phyloP scores from a whole-genome alignment of 1,284 basidiomycete species.

The Termitomyces sp. region DNA sequence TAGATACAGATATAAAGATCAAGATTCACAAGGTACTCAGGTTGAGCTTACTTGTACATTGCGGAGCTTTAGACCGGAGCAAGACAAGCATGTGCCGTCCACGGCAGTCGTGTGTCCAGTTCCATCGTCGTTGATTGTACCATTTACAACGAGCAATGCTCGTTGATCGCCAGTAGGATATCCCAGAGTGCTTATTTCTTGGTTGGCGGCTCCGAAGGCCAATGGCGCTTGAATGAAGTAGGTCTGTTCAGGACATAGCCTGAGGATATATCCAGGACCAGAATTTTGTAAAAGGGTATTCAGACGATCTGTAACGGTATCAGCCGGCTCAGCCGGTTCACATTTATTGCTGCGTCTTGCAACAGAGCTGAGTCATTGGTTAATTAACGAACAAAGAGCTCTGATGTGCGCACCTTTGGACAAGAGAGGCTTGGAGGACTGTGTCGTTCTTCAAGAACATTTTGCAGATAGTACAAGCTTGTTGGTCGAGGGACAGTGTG shows the following conservation, averaged over 20 bases:
- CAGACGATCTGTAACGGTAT: constrained; percentile 64
- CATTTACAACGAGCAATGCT: constrained; percentile 41
- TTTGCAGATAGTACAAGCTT: background rate
- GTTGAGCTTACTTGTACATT: constrained; percentile 57
- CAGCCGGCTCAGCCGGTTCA: constrained; percentile 46
- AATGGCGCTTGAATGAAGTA: constrained; percentile 65
- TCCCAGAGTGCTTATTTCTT: constrained; percentile 76
- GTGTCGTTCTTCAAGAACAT: background rate
- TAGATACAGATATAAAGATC: background rate
- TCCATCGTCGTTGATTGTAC: constrained; percentile 42
- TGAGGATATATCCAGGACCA: constrained; percentile 58
- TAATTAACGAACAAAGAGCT: background rate
- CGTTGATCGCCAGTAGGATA: constrained; percentile 52
- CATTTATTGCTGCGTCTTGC: constrained; percentile 27
- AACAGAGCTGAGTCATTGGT: background rate
- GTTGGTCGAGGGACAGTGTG: background rate
- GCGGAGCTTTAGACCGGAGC: constrained; percentile 55
- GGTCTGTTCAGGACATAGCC: constrained; percentile 55
- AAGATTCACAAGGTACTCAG: too few species aligned
- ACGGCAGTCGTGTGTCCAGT: constrained; percentile 68
- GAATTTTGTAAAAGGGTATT: constrained; percentile 62
- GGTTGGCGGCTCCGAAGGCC: constrained; percentile 55
- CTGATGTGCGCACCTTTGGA: background rate
- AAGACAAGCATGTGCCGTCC: constrained; percentile 55
- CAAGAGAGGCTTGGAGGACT: background rate